These are phyloP conservation scores for Quercus robur DNA, from an alignment of 306 rosid genomes.

Conservation along the genomic window DNA sequence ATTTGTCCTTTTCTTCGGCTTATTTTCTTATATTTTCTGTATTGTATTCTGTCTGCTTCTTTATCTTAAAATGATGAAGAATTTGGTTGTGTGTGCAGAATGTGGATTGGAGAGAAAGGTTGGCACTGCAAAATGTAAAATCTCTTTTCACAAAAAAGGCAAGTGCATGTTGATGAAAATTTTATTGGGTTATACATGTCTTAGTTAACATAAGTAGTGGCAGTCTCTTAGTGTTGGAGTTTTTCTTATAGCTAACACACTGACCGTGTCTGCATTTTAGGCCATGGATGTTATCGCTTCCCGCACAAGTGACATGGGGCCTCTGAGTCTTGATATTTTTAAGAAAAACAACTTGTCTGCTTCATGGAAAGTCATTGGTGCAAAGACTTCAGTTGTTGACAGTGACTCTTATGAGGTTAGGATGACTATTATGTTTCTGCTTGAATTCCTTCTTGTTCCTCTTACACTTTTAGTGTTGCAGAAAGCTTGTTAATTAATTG, in stretches of 20 bases:
- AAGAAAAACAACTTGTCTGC: slow-evolving; percentile 72
- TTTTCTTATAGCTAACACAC: slow-evolving; percentile 19
- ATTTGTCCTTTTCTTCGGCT: not conserved
- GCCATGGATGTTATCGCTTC: slow-evolving; percentile 74
- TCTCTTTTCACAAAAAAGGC: slow-evolving; percentile 80
- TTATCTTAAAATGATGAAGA: not conserved
- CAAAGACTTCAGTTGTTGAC: slow-evolving; percentile 32
- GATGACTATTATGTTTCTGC: slow-evolving; percentile 30
- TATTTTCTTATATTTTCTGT: slow-evolving; percentile 13
- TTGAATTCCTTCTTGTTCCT: not conserved
- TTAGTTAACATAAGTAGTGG: slow-evolving; percentile 11
- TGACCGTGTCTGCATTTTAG: slow-evolving; percentile 45
- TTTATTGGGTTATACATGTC: slow-evolving; percentile 14
- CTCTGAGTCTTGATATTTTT: slow-evolving; percentile 75
- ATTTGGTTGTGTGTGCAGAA: slow-evolving; percentile 33
- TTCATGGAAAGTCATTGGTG: slow-evolving; percentile 65
- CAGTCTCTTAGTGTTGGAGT: not conserved
- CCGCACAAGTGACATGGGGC: slow-evolving; percentile 77
- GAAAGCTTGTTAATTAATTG: not conserved
- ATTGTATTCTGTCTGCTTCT: not conserved
- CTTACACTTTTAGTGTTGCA: not conserved
- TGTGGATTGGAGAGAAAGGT: slow-evolving; percentile 69
- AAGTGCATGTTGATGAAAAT: slow-evolving; percentile 31
- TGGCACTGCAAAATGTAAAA: slow-evolving; percentile 59
- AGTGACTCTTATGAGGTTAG: slow-evolving; percentile 53